A percentile compares a stretch with the other conserved stretches of the same genome.
Conservation (phyloP, 495 filamentous ascomycete genomes). For the Trichoderma erinaceum region DNA sequence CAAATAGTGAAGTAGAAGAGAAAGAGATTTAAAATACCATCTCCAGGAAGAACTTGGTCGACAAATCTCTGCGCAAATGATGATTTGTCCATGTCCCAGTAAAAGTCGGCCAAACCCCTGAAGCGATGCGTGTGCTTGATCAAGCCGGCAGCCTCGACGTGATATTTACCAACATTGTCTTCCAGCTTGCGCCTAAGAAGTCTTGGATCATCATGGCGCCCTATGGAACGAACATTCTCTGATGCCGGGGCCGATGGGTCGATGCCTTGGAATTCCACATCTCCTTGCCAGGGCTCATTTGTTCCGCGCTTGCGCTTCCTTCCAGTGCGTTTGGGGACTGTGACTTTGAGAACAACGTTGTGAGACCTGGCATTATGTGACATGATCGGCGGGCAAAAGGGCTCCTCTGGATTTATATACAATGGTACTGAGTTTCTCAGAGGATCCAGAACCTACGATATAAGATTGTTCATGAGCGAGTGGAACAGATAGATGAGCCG, state of each 20-base stretch:
- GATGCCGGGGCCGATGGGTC: conserved; percentile 10
- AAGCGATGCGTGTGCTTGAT: conserved; percentile 82
- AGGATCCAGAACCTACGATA: conserved; percentile 32
- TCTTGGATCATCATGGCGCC: conserved; percentile 36
- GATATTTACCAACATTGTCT: conserved; percentile 65
- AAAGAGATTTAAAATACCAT: conserved; percentile 43
- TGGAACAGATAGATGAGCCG: conserved; percentile 6
- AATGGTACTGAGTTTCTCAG: conserved; percentile 47
- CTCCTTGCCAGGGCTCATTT: conserved; percentile 53
- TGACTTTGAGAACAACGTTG: conserved; percentile 80
- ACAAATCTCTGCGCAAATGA: conserved; percentile 60
- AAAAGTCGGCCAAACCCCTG: conserved; percentile 66
- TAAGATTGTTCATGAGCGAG: neutral
- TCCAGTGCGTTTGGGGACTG: conserved; percentile 78
- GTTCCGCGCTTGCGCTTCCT: conserved; percentile 74
- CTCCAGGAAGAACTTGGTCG: conserved; percentile 56
- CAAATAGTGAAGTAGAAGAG: neutral
- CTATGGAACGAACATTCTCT: conserved; percentile 31
- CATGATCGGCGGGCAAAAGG: conserved; percentile 63
- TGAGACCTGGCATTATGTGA: conserved; percentile 65
- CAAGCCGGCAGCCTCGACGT: conserved; percentile 62
- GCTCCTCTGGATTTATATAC: conserved; percentile 70
- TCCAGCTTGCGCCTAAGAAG: conserved; percentile 58
- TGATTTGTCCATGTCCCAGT: conserved; percentile 57
- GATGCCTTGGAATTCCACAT: conserved; percentile 22